A percentile compares a stretch with the other conserved stretches of the same genome.
Evolutionary conservation across 148 eudicot species (phyloP).

Genomic region (Nepenthes gracilis): DNA sequence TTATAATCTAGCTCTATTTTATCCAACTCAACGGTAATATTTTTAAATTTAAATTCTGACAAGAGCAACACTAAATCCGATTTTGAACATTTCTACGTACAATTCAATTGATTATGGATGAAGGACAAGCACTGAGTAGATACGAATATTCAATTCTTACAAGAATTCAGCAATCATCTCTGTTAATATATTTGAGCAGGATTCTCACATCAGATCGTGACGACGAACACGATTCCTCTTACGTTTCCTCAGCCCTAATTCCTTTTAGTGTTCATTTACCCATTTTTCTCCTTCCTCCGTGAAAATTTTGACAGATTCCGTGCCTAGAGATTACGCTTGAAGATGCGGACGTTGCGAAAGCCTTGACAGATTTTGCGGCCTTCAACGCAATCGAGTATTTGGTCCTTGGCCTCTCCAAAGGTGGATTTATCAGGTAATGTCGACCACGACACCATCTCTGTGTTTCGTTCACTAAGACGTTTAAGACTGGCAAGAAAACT

Average conservation of each 20-base stretch:
- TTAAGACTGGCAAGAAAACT: not conserved
- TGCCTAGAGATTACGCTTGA: slow-evolving; percentile 66
- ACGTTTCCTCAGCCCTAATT: not conserved
- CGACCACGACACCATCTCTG: not conserved
- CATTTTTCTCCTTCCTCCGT: not conserved
- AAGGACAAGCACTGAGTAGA: too few relatives aligned
- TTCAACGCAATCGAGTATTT: slow-evolving; percentile 67
- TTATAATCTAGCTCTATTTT: too few relatives aligned
- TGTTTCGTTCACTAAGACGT: not conserved
- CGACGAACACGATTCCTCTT: too few relatives aligned
- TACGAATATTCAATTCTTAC: too few relatives aligned
- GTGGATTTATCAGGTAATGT: slow-evolving; percentile 65
- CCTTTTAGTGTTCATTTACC: not conserved
- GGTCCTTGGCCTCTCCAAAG: slow-evolving; percentile 65
- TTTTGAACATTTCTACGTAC: too few relatives aligned
- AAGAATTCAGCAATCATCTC: too few relatives aligned
- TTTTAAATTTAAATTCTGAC: too few relatives aligned
- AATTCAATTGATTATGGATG: too few relatives aligned
- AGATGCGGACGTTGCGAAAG: slow-evolving; percentile 51
- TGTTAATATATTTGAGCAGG: too few relatives aligned
- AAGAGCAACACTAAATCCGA: too few relatives aligned
- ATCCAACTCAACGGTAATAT: too few relatives aligned
- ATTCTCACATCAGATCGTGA: too few relatives aligned
- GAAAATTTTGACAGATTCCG: slow-evolving; percentile 37
- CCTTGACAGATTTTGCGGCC: slow-evolving; percentile 54